A percentile compares a stretch with the other conserved stretches of the same genome.
Conservation (phyloP, 805 yeast species). For the Pichia gijzeniarum region DNA sequence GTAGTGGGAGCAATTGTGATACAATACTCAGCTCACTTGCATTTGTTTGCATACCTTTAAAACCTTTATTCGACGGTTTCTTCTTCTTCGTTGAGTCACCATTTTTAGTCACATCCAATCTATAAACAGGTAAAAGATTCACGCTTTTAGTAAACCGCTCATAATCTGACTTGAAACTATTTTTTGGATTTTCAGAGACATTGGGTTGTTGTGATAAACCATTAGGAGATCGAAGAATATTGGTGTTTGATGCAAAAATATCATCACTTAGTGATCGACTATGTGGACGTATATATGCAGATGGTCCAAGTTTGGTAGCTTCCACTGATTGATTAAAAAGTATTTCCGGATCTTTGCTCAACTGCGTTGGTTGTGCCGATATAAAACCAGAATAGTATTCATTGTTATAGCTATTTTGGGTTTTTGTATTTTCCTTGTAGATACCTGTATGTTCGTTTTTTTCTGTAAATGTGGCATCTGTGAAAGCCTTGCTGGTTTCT, state of each 20-base stretch:
- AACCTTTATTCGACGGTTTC: neutral
- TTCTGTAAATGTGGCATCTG: no score
- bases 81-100: neutral
- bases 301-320: no score
- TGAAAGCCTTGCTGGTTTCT: no score
- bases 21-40: neutral
- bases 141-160: conserved; percentile 8
- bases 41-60: neutral
- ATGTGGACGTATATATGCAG: neutral
- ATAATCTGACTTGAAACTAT: conserved; percentile 1
- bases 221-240: neutral
- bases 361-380: no score
- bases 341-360: no score
- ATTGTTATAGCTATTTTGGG: no score
- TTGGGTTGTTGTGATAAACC: neutral
- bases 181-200: neutral
- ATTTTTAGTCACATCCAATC: conserved; percentile 6
- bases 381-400: no score
- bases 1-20: conserved; percentile 5
- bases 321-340: no score
- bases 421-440: no score
- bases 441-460: no score
- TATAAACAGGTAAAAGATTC: conserved; percentile 10
- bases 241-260: neutral
- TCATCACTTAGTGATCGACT: conserved; percentile 4